A percentile compares a stretch with the other conserved stretches of the same genome.
Conservation (phyloP, 257 asterid species). For the Salvia rosmarinus region DNA sequence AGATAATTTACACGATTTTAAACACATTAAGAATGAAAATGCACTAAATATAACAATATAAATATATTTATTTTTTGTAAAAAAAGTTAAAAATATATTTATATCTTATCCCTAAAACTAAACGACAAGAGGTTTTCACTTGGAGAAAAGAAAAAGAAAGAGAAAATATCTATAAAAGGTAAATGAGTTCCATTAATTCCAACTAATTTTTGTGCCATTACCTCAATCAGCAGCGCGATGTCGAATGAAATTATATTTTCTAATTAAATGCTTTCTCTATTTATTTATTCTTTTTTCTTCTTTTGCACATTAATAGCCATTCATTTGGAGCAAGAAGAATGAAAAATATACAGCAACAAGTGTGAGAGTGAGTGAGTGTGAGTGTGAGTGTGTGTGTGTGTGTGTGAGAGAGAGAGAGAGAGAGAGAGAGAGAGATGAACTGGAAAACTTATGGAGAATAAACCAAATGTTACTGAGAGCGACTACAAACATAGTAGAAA, state of each 20-base stretch:
- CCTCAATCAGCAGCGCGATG: constrained; percentile 17
- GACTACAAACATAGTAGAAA: constrained; percentile 1
- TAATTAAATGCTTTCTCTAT: background rate
- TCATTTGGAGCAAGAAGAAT: background rate
- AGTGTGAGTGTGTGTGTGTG: background rate
- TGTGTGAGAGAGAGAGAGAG: background rate
- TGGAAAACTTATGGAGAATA: background rate
- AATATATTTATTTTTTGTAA: too few relatives aligned
- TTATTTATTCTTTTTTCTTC: background rate
- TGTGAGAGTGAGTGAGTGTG: background rate
- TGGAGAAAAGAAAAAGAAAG: too few relatives aligned
- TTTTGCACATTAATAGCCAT: background rate
- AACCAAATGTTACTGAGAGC: constrained; percentile 6
- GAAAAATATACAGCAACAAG: background rate
- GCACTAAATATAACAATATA: too few relatives aligned
- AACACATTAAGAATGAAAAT: too few relatives aligned
- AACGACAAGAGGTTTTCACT: background rate
- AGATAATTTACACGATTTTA: too few relatives aligned
- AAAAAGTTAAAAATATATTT: too few relatives aligned
- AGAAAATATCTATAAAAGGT: background rate
- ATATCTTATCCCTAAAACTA: too few relatives aligned
- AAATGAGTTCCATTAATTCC: constrained; percentile 12
- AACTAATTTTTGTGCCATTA: constrained; percentile 26
- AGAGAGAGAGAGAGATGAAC: background rate
- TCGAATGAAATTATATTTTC: too few relatives aligned